Base-by-base conservation (phyloP, 2,329 filamentous ascomycete genomes). In the Beauveria brongniartii region DNA sequence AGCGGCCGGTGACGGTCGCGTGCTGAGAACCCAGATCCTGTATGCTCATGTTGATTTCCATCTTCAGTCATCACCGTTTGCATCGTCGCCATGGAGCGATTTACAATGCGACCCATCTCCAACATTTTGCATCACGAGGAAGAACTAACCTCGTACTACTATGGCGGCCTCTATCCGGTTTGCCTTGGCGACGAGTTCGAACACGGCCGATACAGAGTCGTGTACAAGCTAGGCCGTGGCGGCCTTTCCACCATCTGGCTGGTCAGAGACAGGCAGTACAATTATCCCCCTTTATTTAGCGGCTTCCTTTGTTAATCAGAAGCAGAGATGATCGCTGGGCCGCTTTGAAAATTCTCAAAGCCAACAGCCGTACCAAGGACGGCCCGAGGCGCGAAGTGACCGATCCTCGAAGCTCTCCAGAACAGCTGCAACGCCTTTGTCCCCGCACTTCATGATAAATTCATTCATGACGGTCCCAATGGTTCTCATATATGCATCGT, bases 131-230 rank as follows among this genome's bases (percentile, higher is more conserved):
- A 30, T 30, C 28, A 30, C 3, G 28, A 30, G 8, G 28, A 10
- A 30, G 8, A 28, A 28, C 26, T 28, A 28, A 28, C 26, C 7
- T 28, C 26, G 26, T 8, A 8, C 8, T 30, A 9, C n/a, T 9
- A 20, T 16, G 73, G 74, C 10, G 74, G 74, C 22, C 77, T 71
- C 59, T 72, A 78, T 65, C 75, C 75, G 8, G 69, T 75, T 7
- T 68, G 64, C 34, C 66, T 79, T 9, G 74, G 74, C 16, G 72
- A 78, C 51, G 64, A 62, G 2, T 75, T 77, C 63, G 46, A 55
- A 14, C 61, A 71, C 62, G 71, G 67, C 16, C 70, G 74, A 22
- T 79, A 78, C 62, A 67, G 69, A 46, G 64, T 77, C 41, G 63
- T 73, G 47, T 69, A 75, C 52, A 79, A 78, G 64, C 65, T 78